Percentiles rank a stretch among this genome's conserved stretches.
Conservation (phyloP, 345 rosid genomes). For the Odontarrhena argentea region DNA sequence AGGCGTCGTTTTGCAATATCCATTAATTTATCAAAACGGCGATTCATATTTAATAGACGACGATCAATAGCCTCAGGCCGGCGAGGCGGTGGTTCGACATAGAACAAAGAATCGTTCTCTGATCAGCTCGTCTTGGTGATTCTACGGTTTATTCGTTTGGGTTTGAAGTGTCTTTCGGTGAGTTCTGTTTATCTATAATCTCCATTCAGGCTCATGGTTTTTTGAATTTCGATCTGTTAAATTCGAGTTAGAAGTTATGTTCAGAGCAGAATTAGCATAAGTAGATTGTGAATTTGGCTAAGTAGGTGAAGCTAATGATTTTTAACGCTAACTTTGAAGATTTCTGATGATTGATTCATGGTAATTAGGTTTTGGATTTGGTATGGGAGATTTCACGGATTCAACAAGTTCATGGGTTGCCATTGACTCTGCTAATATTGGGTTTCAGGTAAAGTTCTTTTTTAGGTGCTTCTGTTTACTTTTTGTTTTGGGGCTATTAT, state of each 20-base stretch:
- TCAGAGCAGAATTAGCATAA: not conserved
- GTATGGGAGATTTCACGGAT: slow-evolving; percentile 1
- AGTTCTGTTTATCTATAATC: slow-evolving; percentile 5
- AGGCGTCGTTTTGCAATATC: not conserved
- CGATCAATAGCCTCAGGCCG: slow-evolving; percentile 23
- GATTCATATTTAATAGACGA: not conserved
- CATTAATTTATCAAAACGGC: not conserved
- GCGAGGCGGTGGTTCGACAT: slow-evolving; percentile 28
- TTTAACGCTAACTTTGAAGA: slow-evolving; percentile 3
- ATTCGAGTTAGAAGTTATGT: not conserved
- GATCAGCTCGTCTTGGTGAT: not conserved
- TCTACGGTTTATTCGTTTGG: not conserved
- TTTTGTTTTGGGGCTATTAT: not conserved
- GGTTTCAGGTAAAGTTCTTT: slow-evolving; percentile 53
- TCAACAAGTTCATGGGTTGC: slow-evolving; percentile 40
- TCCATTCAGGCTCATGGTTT: not conserved
- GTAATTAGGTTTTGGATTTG: not conserved
- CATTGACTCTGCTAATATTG: slow-evolving; percentile 59
- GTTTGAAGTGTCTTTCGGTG: slow-evolving; percentile 20
- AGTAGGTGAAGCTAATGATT: not conserved
- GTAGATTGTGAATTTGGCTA: not conserved
- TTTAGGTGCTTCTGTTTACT: not conserved
- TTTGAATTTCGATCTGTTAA: not conserved
- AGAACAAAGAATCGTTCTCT: no score
- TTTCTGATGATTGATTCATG: slow-evolving; percentile 1